Evolutionary conservation across 257 asterid species (phyloP).

Genomic region (Solanum corneliomulleri): DNA sequence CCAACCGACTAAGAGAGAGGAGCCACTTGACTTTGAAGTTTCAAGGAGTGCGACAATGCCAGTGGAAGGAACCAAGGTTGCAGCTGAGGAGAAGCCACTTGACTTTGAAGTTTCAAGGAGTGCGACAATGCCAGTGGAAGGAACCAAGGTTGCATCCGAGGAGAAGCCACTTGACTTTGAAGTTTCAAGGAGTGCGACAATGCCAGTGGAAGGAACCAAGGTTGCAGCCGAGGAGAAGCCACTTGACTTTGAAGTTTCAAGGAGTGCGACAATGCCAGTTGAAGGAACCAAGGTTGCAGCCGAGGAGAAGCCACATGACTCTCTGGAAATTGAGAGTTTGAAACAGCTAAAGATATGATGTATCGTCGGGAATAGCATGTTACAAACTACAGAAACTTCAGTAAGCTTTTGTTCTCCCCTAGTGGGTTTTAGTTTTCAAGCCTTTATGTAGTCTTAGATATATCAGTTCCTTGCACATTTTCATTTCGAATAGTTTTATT

Average conservation of each 20-base stretch:
- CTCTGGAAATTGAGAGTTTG: slow-evolving; percentile 1
- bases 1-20: not conserved
- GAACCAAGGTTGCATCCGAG: not conserved
- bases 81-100: not conserved
- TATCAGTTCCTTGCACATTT: not conserved
- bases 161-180: not conserved
- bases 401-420: not conserved
- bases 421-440: not conserved
- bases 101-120: not conserved
- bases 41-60: not conserved
- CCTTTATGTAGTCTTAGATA: not conserved
- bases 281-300: not conserved
- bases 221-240: not conserved
- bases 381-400: not conserved
- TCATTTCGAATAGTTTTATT: not conserved
- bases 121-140: not conserved
- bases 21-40: not conserved
- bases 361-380: not conserved
- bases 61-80: not conserved
- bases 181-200: not conserved
- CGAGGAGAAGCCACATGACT: not conserved
- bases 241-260: not conserved
- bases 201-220: not conserved
- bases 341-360: slow-evolving; percentile 7
- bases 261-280: not conserved